Evolutionary conservation across 805 yeast species (phyloP), one percentile per base, ranked within the genome.

Genomic region (Dipodascus geniculatus): DNA sequence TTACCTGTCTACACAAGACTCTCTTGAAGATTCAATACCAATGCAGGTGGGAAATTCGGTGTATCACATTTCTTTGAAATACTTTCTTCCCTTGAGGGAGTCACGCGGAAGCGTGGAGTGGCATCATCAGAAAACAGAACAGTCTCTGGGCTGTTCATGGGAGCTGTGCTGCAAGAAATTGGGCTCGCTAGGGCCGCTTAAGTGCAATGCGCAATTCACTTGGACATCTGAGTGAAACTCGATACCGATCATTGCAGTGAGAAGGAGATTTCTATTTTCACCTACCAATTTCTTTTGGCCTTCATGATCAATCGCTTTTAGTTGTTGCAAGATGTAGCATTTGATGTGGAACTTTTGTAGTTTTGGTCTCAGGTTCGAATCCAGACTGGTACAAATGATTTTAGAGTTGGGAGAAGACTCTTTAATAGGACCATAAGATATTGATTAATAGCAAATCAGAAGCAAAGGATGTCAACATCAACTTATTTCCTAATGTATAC

Each of bases 11-110:
- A 58, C 61, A 54, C 17, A 58, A 58, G 55, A 54, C 42, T 19
- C 8, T 8, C 44, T 22, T 22, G 16, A 16, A 11, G 28, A 28
- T 23, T 24, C 50, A 11, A 24, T 38, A 22, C 16, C 48, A 49
- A 35, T 31, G 58, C 59, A 59, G 57, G 61, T 58, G 61, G 61
- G 61, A 58, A 58, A 58, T 58, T 58, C 61, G 61, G 61, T 58
- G 61, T 49, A 55, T 48, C 60, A 55, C 61, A 52, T 58, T 58
- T 53, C 56, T 54, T 59, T 48, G 52, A 44, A 47, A 51, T n/a
- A 52, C 58, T 49, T 3, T 2, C 42, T 48, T 51, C 52, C 54
- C 50, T 53, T 52, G 53, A 53, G 54, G 56, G 55, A 22, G 42
- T 53, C 42, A 50, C 56, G 60, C 53, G 58, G 61, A 57, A 57